Conservation (phyloP, 2,329 filamentous ascomycete genomes). For the Rutstroemia sp. region DNA sequence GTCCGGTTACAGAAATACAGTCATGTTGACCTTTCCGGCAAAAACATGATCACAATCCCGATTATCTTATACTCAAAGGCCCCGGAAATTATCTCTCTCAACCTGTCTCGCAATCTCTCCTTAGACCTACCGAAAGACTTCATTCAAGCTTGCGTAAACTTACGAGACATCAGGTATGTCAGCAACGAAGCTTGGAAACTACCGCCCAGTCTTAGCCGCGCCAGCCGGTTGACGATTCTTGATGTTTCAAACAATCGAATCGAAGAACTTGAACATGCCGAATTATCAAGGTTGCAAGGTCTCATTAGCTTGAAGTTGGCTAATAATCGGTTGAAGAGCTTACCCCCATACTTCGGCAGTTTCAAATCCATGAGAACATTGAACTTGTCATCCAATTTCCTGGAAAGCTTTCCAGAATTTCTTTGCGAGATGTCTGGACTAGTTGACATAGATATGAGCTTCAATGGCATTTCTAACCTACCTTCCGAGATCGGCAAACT, state of each 20-base stretch:
- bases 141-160: constrained; percentile 82
- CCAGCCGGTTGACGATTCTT: constrained; percentile 74
- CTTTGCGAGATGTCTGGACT: constrained; percentile 75
- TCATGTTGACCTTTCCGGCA: constrained; percentile 84
- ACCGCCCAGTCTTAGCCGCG: constrained; percentile 75
- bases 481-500: constrained; percentile 74
- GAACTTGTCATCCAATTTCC: constrained; percentile 89
- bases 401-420: constrained; percentile 78
- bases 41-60: constrained; percentile 89
- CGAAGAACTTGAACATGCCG: constrained; percentile 78
- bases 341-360: constrained; percentile 75
- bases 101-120: constrained; percentile 85
- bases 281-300: constrained; percentile 66
- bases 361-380: constrained; percentile 75
- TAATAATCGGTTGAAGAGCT: constrained; percentile 76
- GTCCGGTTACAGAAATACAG: constrained; percentile 84
- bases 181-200: constrained; percentile 87
- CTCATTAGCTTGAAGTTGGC: constrained; percentile 86
- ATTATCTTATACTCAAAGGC: constrained; percentile 90
- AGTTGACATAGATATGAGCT: constrained; percentile 92
- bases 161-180: constrained; percentile 92
- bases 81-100: constrained; percentile 86
- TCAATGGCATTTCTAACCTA: constrained; percentile 78
- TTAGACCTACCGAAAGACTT: constrained; percentile 94
- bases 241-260: constrained; percentile 93